Percentiles rank a stretch among this genome's conserved stretches.
phyloP scores from a whole-genome alignment of 129 eudicot species.

The Centaurea solstitialis region DNA sequence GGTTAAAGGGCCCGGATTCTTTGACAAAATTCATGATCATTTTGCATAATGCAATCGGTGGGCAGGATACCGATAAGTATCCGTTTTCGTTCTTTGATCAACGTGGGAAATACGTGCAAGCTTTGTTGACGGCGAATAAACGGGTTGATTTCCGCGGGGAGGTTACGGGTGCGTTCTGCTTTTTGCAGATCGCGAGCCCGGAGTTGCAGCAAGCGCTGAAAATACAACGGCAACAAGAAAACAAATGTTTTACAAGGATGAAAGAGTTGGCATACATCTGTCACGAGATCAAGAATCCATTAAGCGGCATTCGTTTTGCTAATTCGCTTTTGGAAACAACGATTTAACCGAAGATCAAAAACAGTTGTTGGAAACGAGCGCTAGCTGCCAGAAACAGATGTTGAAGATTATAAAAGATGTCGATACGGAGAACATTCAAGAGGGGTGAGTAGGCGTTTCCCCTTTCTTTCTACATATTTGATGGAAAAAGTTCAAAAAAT shows the following conservation, averaged over 20 bases:
- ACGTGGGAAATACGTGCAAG: slow-evolving; percentile 78
- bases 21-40: slow-evolving; percentile 90
- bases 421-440: slow-evolving; percentile 73
- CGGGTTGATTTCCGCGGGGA: slow-evolving; percentile 69
- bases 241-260: slow-evolving; percentile 60
- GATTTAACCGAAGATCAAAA: slow-evolving; percentile 72
- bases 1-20: slow-evolving; percentile 86
- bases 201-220: slow-evolving; percentile 76
- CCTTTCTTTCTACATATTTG: neutral
- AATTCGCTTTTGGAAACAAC: slow-evolving; percentile 72
- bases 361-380: slow-evolving; percentile 72
- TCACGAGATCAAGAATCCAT: slow-evolving; percentile 74
- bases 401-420: slow-evolving; percentile 76
- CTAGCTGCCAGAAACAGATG: slow-evolving; percentile 88
- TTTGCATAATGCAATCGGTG: slow-evolving; percentile 86
- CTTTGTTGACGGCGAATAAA: slow-evolving; percentile 87
- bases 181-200: slow-evolving; percentile 86
- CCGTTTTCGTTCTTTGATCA: slow-evolving; percentile 78
- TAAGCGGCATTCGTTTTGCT: slow-evolving; percentile 84
- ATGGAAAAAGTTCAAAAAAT: too few relatives aligned
- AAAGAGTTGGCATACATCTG: slow-evolving; percentile 84
- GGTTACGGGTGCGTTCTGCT: slow-evolving; percentile 83
- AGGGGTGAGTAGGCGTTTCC: slow-evolving; percentile 54
- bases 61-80: slow-evolving; percentile 67
- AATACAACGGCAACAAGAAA: slow-evolving; percentile 72